Evolutionary conservation across 2,329 filamentous ascomycete genomes (phyloP).

Genomic region (Orbilia quercus): DNA sequence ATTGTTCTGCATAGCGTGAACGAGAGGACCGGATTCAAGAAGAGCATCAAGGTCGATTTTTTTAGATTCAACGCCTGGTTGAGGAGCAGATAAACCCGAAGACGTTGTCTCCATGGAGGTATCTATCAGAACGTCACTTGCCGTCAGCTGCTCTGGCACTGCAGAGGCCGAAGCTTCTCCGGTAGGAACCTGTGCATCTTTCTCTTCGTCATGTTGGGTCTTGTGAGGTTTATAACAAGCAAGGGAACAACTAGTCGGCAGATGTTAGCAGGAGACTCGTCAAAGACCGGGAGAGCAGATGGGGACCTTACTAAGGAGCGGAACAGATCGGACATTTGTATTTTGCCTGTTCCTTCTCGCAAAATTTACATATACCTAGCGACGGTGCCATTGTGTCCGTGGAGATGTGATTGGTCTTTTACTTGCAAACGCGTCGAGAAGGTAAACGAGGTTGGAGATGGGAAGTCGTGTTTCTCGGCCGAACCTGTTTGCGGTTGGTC

Average conservation of each 20-base stretch:
- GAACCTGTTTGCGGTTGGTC: neutral
- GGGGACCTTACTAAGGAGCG: constrained; percentile 51
- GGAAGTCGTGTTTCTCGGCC: constrained; percentile 12
- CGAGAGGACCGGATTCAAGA: constrained; percentile 35
- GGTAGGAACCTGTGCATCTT: constrained; percentile 28
- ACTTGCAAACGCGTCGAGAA: constrained; percentile 8
- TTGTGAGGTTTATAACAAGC: constrained; percentile 57
- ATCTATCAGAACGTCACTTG: constrained; percentile 26
- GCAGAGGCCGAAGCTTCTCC: constrained; percentile 23
- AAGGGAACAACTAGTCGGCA: constrained; percentile 40
- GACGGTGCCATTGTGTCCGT: constrained; percentile 54
- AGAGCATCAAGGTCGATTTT: constrained; percentile 36
- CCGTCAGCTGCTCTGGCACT: constrained; percentile 5
- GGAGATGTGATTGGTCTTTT: constrained; percentile 16
- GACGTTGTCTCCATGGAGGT: constrained; percentile 35
- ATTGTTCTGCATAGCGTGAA: constrained; percentile 50
- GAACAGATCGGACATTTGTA: constrained; percentile 56
- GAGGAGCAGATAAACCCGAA: constrained; percentile 21
- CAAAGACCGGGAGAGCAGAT: neutral
- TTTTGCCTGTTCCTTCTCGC: constrained; percentile 55
- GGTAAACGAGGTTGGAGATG: constrained; percentile 30
- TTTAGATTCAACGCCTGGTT: constrained; percentile 19
- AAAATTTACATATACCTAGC: constrained; percentile 55
- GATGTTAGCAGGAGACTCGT: constrained; percentile 6
- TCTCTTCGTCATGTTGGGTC: constrained; percentile 53